Evolutionary conservation across 2,329 filamentous ascomycete species (phyloP), one percentile per base, ranked within the genome.

Genomic region (Cytospora piceicola): DNA sequence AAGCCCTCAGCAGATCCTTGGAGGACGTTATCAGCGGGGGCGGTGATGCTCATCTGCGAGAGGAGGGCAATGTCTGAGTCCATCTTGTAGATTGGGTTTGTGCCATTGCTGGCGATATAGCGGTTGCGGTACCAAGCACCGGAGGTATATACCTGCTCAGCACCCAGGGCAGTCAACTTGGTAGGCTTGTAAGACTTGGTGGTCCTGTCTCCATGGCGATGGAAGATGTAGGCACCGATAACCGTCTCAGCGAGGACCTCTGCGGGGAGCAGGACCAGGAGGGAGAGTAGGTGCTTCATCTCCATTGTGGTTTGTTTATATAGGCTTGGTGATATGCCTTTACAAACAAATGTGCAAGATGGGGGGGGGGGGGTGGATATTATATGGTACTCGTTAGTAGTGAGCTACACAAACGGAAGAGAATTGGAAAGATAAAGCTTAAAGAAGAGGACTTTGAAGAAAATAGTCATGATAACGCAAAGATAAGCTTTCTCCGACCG

Each of bases 191-290:
- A 87, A 22, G 86, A 82, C 80, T 96, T 97, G 69, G 92, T 80
- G 0, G 93, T 94, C 64, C 94, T 88, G 77, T 97, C 94, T 65
- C 94, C 94, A 34, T 97, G 94, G 55, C 94, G 90, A 71, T 92
- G 88, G 82, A 96, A 96, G 77, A 97, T 88, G 77, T 94, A 95
- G 55, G 90, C 88, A 61, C 93, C 93, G 20, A 96, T 83, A 32
- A 95, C 82, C 0, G 88, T 91, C 80, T 96, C 91, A 24, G 79
- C 79, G 29, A 57, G 22, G 6, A 30, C 32, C 57, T 68, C 71
- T 55, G 67, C 71, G 46, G 78, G 71, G 56, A 79, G 67, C 58
- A 80, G 71, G 61, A 78, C 74, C 58, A 80, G 72, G 52, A 80
- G 75, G 68, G 81, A 70, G 65, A 82, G 71, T 64, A 81, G 67